Percentiles rank a stretch among this genome's conserved stretches.
Conservation (phyloP, 306 rosid genomes). For the Delonix regia region DNA sequence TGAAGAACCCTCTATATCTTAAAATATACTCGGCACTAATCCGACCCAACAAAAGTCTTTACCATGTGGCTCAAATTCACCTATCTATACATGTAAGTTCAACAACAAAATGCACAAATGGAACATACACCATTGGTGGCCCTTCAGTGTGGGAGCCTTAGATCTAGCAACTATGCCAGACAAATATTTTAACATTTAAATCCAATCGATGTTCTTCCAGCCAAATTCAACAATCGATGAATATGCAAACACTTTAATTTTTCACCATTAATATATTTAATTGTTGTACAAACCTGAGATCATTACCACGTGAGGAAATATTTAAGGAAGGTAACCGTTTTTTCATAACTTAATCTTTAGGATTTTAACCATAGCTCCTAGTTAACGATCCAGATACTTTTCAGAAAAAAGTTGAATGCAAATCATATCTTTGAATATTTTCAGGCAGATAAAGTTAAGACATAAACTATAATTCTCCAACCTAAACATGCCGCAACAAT, state of each 20-base stretch:
- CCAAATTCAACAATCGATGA: neutral
- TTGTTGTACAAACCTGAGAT: neutral
- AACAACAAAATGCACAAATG: slow-evolving; percentile 16
- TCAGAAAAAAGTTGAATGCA: neutral
- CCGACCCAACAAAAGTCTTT: slow-evolving; percentile 4
- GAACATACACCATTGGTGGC: neutral
- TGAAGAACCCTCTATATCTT: neutral
- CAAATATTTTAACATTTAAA: neutral
- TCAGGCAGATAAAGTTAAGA: neutral
- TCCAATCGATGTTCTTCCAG: neutral
- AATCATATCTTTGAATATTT: no score
- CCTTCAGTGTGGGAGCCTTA: neutral
- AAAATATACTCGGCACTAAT: neutral
- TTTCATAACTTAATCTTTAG: neutral
- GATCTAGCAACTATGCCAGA: neutral
- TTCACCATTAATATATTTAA: neutral
- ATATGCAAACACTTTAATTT: neutral
- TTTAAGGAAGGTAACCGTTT: neutral
- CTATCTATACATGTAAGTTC: neutral
- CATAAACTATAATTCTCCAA: neutral
- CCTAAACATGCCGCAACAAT: neutral
- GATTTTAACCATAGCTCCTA: neutral
- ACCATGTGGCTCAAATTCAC: slow-evolving; percentile 28
- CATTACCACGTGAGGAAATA: neutral
- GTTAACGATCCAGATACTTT: neutral